Evolutionary conservation across 2,329 filamentous ascomycete species (phyloP).

Genomic region (Cercospora sp.): DNA sequence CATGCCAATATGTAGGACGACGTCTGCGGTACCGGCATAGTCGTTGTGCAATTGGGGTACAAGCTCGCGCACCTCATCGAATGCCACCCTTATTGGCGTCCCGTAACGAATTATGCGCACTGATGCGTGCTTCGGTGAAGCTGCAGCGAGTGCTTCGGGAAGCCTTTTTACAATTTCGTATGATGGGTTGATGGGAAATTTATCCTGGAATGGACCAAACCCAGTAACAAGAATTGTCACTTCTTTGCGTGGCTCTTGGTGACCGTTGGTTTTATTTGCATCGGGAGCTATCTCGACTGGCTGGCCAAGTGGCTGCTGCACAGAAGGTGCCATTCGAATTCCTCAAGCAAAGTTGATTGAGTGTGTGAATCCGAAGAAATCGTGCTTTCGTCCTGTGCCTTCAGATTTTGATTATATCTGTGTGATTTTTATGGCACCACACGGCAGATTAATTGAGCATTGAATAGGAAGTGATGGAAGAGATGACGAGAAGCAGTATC

Average conservation of each 20-base stretch:
- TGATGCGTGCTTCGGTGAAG: slow-evolving; percentile 38
- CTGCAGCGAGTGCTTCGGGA: slow-evolving; percentile 60
- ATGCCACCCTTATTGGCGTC: slow-evolving; percentile 68
- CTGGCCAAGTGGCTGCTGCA: slow-evolving; percentile 15
- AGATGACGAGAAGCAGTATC: not conserved
- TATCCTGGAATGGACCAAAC: slow-evolving; percentile 66
- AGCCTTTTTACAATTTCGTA: slow-evolving; percentile 73
- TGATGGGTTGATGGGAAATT: slow-evolving; percentile 71
- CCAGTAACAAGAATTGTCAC: slow-evolving; percentile 50
- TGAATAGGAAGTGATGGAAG: not conserved
- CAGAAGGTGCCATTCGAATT: slow-evolving; percentile 20
- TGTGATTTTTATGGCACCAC: not conserved
- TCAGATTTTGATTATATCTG: not conserved
- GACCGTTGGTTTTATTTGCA: not conserved
- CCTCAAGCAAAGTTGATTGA: not conserved
- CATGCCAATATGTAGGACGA: slow-evolving; percentile 79
- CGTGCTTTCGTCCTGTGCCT: not conserved
- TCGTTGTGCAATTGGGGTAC: slow-evolving; percentile 64
- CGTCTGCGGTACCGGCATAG: slow-evolving; percentile 56
- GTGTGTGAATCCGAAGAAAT: not conserved
- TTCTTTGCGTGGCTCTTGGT: slow-evolving; percentile 14
- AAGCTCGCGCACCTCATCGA: slow-evolving; percentile 63
- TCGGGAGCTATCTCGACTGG: not conserved
- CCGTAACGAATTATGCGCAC: slow-evolving; percentile 67
- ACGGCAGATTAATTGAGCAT: not conserved